phyloP scores from a whole-genome alignment of 768 basidiomycete genomes.

The Termitomyces sp. region DNA sequence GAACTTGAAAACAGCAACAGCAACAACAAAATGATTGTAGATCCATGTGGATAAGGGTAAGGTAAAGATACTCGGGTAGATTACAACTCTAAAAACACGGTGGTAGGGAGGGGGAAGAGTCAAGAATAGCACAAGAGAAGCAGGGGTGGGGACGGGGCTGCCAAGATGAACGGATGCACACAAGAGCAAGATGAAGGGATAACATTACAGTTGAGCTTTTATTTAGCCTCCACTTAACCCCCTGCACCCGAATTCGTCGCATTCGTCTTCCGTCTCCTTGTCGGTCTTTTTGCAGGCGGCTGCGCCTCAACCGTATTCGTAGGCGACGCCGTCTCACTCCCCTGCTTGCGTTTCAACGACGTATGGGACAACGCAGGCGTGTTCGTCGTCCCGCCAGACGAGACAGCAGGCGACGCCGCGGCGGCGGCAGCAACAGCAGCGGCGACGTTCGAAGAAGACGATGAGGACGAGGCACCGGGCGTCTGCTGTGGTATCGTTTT shows the following conservation, averaged over 20 bases:
- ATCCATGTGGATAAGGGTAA: background rate
- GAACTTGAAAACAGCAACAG: background rate
- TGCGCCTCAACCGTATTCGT: constrained; percentile 39
- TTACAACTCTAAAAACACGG: background rate
- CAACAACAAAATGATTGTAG: background rate
- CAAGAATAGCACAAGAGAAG: background rate
- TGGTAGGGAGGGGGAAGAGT: background rate
- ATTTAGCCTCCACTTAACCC: background rate
- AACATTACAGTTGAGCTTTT: background rate
- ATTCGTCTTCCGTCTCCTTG: constrained; percentile 56
- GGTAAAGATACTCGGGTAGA: background rate
- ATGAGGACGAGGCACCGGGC: constrained; percentile 25
- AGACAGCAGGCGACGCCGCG: constrained; percentile 24
- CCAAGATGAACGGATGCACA: background rate
- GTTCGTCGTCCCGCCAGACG: constrained; percentile 40
- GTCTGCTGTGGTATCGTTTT: constrained; percentile 46
- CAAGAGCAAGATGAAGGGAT: too few species aligned
- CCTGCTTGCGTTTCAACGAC: constrained; percentile 55
- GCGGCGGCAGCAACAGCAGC: background rate
- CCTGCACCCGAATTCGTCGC: constrained; percentile 29
- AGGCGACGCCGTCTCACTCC: constrained; percentile 45
- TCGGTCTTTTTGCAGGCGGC: constrained; percentile 45
- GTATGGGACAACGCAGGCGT: constrained; percentile 48
- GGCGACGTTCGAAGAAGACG: constrained; percentile 25
- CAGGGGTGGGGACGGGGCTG: background rate